Base-by-base conservation (phyloP, 306 rosid genomes). In the Ormosia emarginata region DNA sequence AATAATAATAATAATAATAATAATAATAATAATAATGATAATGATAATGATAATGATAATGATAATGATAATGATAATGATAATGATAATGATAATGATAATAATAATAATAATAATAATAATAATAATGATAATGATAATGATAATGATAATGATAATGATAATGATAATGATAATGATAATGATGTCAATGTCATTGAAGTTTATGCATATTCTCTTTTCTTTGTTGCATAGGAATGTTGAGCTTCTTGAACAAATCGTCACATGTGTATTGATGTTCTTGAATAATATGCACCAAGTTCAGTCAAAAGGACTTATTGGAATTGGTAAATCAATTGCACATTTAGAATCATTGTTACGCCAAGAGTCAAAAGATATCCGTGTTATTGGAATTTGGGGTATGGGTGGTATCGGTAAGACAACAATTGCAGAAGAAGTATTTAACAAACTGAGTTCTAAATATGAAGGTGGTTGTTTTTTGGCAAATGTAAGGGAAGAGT, bases 391-490 rank as follows among this genome's bases (percentile, higher is more conserved):
- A 44, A 82, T 82, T 33, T 75, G 81, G 81, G 85, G 77, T 4
- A 74, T 82, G 71, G 85, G 81, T 0, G 71, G 81, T 5, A 56
- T 82, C 5, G 81, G 81, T 12, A 77, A 77, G 5, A 82, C 85
- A 1, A 75, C 77, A 5, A 59, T 75, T 43, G 81, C 77, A 15
- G 39, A 29, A n/a, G 62, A 37, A 43, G 0, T 82, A 8, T 82
- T 10, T 8, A 32, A 18, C 15, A 34, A n/a, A 33, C 3, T 33
- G 7, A 0, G 7, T 11, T 33, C 13, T 11, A 24, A 46, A 43
- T 77, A 30, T 30, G 78, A 70, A 2, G 17, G 59, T 41, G 24
- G 1, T 9, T 64, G 36, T n/a, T 77, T 77, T 46, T 4, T 83
- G 70, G 49, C 13, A 43, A 59, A 34, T 11, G 13, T 68, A n/a